Evolutionary conservation across 441 rosid genomes (phyloP).

Genomic region (Brassica balearica): DNA sequence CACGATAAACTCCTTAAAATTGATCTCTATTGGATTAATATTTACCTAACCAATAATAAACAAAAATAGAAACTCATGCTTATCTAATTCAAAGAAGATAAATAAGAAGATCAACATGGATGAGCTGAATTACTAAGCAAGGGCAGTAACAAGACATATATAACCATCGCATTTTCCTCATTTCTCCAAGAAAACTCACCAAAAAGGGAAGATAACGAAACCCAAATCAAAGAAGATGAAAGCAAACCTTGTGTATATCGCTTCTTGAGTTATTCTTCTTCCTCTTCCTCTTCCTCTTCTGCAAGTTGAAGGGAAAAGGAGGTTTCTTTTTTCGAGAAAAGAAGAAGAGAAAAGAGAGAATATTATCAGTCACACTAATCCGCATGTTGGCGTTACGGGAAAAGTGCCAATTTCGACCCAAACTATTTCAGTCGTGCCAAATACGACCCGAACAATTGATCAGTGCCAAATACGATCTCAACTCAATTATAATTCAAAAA

Average conservation of each 20-base stretch:
- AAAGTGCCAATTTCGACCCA: too few relatives aligned
- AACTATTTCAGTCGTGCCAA: too few relatives aligned
- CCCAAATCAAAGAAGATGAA: background rate
- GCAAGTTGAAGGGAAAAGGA: background rate
- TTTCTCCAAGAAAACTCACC: background rate
- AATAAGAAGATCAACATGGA: background rate
- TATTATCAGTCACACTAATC: slow-evolving; percentile 33
- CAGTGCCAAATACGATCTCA: too few relatives aligned
- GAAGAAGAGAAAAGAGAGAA: background rate
- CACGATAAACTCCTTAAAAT: background rate
- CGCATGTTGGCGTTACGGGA: slow-evolving; percentile 37
- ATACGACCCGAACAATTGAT: too few relatives aligned
- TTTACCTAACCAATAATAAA: background rate
- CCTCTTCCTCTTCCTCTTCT: background rate
- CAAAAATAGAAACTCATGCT: background rate
- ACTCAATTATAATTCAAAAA: too few relatives aligned
- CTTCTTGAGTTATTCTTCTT: background rate
- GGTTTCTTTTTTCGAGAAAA: background rate
- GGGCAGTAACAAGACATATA: background rate
- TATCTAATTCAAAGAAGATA: background rate
- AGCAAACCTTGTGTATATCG: background rate
- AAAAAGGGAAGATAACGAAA: background rate
- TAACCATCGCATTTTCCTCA: background rate
- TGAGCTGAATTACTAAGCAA: background rate
- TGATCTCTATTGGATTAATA: background rate